Evolutionary conservation across 495 filamentous ascomycete species (phyloP).

Genomic region (Chaetomium tenue): DNA sequence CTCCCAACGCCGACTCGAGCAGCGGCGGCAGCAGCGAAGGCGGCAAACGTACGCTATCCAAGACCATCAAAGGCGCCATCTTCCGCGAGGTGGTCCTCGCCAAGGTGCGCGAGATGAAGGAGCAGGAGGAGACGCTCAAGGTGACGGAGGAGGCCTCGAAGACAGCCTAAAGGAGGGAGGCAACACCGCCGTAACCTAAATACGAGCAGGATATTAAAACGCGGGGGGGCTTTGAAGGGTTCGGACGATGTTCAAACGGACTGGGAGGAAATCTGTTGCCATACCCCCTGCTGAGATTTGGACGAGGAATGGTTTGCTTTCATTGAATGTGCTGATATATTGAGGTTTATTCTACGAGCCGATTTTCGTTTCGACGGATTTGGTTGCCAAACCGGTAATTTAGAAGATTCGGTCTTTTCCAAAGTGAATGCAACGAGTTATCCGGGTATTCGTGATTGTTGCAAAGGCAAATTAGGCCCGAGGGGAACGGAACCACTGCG

Average conservation of each 20-base stretch:
- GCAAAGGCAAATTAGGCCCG: not conserved
- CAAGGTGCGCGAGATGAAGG: constrained; percentile 92
- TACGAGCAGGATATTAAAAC: not conserved
- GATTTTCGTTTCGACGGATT: not conserved
- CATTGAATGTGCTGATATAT: constrained; percentile 2
- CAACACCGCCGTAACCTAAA: no score
- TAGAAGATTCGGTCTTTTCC: not conserved
- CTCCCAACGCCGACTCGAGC: not conserved
- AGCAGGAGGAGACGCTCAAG: constrained; percentile 71
- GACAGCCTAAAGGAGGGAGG: not conserved
- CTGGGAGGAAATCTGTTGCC: not conserved
- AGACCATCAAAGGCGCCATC: constrained; percentile 81
- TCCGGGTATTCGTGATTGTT: not conserved
- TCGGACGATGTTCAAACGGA: not conserved
- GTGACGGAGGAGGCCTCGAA: constrained; percentile 53
- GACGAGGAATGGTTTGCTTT: not conserved
- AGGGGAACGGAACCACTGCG: no score
- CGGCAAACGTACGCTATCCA: constrained; percentile 64
- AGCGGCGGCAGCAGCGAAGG: not conserved
- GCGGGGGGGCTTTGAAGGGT: not conserved
- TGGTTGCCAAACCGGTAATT: not conserved
- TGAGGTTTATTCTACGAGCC: not conserved
- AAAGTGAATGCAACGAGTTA: not conserved
- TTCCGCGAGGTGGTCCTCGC: constrained; percentile 97
- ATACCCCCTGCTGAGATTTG: constrained; percentile 3